Percentiles rank a stretch among this genome's conserved stretches.
phyloP scores from a whole-genome alignment of 768 basidiomycete genomes.

The Sutorius australiensis region DNA sequence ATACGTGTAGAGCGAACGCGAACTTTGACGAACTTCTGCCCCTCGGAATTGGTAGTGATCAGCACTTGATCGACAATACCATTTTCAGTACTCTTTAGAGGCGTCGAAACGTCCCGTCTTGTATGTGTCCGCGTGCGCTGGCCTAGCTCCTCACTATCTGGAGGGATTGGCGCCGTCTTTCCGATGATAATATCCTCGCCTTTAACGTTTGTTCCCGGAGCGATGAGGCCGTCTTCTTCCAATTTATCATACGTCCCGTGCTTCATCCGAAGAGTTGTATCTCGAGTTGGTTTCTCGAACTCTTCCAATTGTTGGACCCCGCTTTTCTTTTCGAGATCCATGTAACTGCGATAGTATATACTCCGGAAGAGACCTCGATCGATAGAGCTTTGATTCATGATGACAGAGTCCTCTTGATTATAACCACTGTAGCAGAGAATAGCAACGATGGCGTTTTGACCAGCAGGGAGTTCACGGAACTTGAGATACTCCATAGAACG shows the following conservation, averaged over 20 bases:
- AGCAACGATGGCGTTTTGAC: conserved; percentile 98
- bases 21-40: conserved; percentile 97
- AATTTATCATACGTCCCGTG: conserved; percentile 98
- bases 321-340: conserved; percentile 97
- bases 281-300: conserved; percentile 93
- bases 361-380: conserved; percentile 98
- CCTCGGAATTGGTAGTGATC: conserved; percentile 93
- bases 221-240: conserved; percentile 93
- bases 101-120: conserved; percentile 94
- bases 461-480: conserved; percentile 97
- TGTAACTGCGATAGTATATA: conserved; percentile 97
- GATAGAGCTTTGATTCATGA: conserved; percentile 99
- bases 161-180: conserved; percentile 95
- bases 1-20: conserved; percentile 93
- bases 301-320: conserved; percentile 90
- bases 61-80: conserved; percentile 98
- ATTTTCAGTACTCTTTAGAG: conserved; percentile 95
- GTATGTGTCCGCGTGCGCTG: conserved; percentile 92
- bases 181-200: conserved; percentile 99
- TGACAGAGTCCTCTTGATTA: conserved; percentile 99
- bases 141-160: conserved; percentile 95
- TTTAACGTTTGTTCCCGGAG: conserved; percentile 88
- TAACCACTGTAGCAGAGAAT: conserved; percentile 99
- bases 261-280: conserved; percentile 93
- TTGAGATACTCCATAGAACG: conserved; percentile 99